Base-by-base conservation (phyloP, 2,329 filamentous ascomycete species). In the Ciborinia camelliae region DNA sequence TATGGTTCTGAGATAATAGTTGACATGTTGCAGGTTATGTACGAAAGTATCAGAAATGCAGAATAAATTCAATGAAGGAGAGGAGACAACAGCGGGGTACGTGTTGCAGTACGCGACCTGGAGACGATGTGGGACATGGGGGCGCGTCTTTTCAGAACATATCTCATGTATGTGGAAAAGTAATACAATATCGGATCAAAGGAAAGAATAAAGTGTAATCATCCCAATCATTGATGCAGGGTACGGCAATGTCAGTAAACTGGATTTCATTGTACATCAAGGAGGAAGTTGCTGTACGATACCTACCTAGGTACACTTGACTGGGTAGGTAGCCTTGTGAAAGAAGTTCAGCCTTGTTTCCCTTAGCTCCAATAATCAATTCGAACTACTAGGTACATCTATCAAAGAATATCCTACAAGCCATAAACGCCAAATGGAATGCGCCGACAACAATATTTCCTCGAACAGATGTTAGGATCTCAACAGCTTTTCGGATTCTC, bases 21-120 rank as follows among this genome's bases (percentile, higher is more conserved):
- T 12, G 68, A 4, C 70, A 72, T 73, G 26, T 39, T 66, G 45
- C 10, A 50, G 10, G 3, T 23, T 52, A n/a, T 35, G 10, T 7
- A 23, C 18, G 14, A 6, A 43, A 28, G 20, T 20, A 59, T 48
- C 20, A 4, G 4, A 23, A 28, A n/a, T 9, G n/a, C 8, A 14
- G 8, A 4, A 12, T 18, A 10, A 35, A 47, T 35, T 23, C 26
- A 26, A 58, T 18, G 54, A 7, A 43, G 39, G n/a, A 43, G 39
- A 30, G 28, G 28, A 45, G 28, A 35, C 23, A 41, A 58, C 28
- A 45, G 55, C 55, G 54, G 54, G 54, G 54, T 58, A 58, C n/a
- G 54, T 58, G 26, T 58, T 32, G 28, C 20, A 23, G 18, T 18
- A 45, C 35, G 52, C 35, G 26, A 51, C 28, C 18, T 32, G 28